A percentile compares a stretch with the other conserved stretches of the same genome.
Evolutionary conservation across 208 protist genomes (phyloP).

Genomic region (Balamuthia mandrillaris): DNA sequence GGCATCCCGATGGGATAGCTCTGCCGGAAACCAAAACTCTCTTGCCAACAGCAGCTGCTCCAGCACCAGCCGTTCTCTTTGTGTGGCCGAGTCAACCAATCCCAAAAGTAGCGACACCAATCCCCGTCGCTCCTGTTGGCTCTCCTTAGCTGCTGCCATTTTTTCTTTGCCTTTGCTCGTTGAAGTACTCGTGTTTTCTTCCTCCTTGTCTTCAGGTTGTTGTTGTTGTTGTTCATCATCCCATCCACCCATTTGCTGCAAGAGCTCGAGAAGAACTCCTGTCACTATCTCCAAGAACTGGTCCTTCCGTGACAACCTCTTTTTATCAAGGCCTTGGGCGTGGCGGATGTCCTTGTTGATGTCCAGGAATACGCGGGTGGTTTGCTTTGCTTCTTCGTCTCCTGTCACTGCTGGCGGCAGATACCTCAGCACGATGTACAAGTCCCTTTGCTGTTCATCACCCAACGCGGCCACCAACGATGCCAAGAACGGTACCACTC

Average conservation of each 20-base stretch:
- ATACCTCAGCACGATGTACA: neutral
- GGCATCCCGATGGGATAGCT: too few species aligned
- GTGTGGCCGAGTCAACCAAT: neutral
- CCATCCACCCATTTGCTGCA: neutral
- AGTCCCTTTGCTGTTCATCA: too few species aligned
- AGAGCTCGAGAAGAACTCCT: neutral
- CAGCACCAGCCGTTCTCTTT: neutral
- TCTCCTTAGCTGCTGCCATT: neutral
- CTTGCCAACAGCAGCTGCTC: constrained; percentile 20
- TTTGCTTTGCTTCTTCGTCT: neutral
- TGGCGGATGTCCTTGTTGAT: neutral
- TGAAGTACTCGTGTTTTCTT: neutral
- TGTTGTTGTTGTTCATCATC: neutral
- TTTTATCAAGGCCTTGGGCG: neutral
- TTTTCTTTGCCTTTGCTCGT: neutral
- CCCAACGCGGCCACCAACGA: too few species aligned
- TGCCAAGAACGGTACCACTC: too few species aligned
- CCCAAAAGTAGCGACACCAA: neutral
- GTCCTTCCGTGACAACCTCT: neutral
- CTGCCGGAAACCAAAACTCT: neutral
- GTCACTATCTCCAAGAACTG: constrained; percentile 12
- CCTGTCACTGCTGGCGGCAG: neutral
- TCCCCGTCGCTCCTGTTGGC: neutral
- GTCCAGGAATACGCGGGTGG: constrained; percentile 5
- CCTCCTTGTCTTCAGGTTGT: constrained; percentile 6